Base-by-base conservation (phyloP, 495 filamentous ascomycete genomes). In the Penicillium waksmanii region DNA sequence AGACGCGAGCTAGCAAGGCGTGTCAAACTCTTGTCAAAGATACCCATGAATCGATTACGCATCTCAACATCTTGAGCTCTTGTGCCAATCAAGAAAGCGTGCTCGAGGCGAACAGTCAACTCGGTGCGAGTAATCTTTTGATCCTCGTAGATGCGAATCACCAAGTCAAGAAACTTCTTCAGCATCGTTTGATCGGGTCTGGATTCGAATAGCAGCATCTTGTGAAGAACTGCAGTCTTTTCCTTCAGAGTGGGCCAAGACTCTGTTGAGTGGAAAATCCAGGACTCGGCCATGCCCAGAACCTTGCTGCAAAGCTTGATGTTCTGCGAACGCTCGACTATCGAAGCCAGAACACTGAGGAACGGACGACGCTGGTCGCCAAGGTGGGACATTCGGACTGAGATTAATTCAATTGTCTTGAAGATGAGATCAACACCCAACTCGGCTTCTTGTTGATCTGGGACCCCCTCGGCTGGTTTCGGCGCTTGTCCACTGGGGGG, bases 91-190 rank as follows among this genome's bases (percentile, higher is more conserved):
- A 99, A 80, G 82, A 99, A 99, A 13, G 96, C 95, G 71, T 96
- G 93, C 75, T 99, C 96, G 79, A 99, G 85, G 19, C 96, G 84
- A 6, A 99, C 96, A 0, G 96, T 97, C 48, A 99, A 81, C 73
- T 99, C 96, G 0, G 96, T 96, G 49, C 94, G 84, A 1, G 92
- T 92, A 64, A 99, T 94, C 74, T 93, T 96, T 0, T 90, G 89
- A 66, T 97, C 93, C 62, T 99, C 96, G 65, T 99, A 99, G 38
- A 99, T 96, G 42, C 93, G 86, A 61, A 98, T 96, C 18, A 99
- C 93, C 40, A 99, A 84, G 50, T 99, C 89, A 40, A 99, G 82
- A 80, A 97, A 99, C 68, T 91, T 91, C 64, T 86, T 91, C 40
- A 97, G 77, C 76, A 98, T 87, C 0, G 89, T 89, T 33, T 85